phyloP scores from a whole-genome alignment of 805 yeast genomes.

The Candida tammaniensis region DNA sequence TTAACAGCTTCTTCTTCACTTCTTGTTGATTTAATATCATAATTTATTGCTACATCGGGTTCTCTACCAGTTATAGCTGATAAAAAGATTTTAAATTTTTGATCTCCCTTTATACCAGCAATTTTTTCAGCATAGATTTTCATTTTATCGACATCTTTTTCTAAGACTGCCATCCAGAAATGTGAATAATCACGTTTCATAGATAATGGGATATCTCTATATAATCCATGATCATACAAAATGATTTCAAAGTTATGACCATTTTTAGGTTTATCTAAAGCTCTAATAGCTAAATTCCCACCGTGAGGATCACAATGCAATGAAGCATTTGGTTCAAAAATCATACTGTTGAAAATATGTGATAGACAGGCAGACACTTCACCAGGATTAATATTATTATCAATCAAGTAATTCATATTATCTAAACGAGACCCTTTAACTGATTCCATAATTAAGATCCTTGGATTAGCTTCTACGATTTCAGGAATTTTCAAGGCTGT shows the following conservation, averaged over 20 bases:
- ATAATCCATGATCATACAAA: slow-evolving; percentile 92
- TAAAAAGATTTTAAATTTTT: slow-evolving; percentile 75
- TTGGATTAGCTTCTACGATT: slow-evolving; percentile 58
- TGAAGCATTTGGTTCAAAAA: slow-evolving; percentile 87
- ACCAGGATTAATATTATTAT: slow-evolving; percentile 63
- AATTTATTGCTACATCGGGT: slow-evolving; percentile 66
- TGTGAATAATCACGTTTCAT: slow-evolving; percentile 82
- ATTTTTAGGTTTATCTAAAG: slow-evolving; percentile 22
- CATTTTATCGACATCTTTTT: slow-evolving; percentile 66
- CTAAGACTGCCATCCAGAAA: slow-evolving; percentile 88
- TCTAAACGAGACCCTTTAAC: slow-evolving; percentile 82
- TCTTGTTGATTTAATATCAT: slow-evolving; percentile 55
- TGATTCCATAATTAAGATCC: slow-evolving; percentile 86
- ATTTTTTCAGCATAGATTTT: slow-evolving; percentile 68
- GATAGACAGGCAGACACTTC: slow-evolving; percentile 84
- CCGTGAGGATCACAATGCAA: slow-evolving; percentile 99
- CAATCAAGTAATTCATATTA: slow-evolving; percentile 60
- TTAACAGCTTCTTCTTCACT: slow-evolving; percentile 58
- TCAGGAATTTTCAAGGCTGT: slow-evolving; percentile 84
- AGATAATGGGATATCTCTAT: slow-evolving; percentile 74
- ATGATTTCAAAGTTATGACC: slow-evolving; percentile 85
- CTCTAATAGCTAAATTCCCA: slow-evolving; percentile 85
- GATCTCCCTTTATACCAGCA: slow-evolving; percentile 74
- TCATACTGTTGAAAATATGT: slow-evolving; percentile 92
- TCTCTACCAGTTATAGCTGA: slow-evolving; percentile 96